phyloP scores from a whole-genome alignment of 2,329 filamentous ascomycete species.

The Massarina eburnea region DNA sequence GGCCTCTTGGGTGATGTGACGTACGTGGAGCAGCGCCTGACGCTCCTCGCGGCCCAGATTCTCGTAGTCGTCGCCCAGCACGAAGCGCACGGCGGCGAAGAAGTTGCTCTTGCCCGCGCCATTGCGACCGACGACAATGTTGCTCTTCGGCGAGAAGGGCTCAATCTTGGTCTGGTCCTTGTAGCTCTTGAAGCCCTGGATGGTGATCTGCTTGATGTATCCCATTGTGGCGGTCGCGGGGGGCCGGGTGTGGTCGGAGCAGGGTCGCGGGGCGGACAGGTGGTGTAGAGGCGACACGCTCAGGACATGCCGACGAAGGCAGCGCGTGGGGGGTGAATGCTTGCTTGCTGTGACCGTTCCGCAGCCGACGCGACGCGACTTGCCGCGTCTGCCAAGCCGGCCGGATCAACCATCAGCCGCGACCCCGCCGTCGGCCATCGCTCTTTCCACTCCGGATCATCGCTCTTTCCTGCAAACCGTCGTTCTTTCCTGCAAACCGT shows the following conservation, averaged over 20 bases:
- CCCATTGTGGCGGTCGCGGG: slow-evolving; percentile 26
- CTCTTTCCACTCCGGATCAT: background rate
- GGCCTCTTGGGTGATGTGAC: slow-evolving; percentile 12
- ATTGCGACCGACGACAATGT: slow-evolving; percentile 98
- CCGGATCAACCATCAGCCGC: background rate
- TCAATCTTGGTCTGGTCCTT: slow-evolving; percentile 99
- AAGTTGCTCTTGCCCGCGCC: slow-evolving; percentile 99
- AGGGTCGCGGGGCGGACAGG: background rate
- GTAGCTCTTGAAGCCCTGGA: slow-evolving; percentile 99
- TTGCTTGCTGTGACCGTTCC: background rate
- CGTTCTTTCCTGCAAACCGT: too few relatives aligned
- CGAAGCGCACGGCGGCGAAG: slow-evolving; percentile 98
- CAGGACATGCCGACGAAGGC: slow-evolving; percentile 8
- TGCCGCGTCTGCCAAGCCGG: background rate
- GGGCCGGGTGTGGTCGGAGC: background rate
- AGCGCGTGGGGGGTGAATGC: background rate
- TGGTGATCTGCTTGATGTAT: slow-evolving; percentile 99
- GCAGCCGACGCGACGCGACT: background rate
- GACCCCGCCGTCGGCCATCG: background rate
- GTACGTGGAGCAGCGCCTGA: slow-evolving; percentile 83
- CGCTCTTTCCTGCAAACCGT: too few relatives aligned
- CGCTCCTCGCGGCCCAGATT: slow-evolving; percentile 95
- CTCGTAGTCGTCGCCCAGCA: slow-evolving; percentile 95
- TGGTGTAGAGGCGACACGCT: background rate
- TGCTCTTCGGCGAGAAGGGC: slow-evolving; percentile 94